Percentiles rank a stretch among this genome's conserved stretches.
These are phyloP conservation scores for Rhododendron ovatum DNA, from an alignment of 148 eudicot species.

Conservation along the genomic window DNA sequence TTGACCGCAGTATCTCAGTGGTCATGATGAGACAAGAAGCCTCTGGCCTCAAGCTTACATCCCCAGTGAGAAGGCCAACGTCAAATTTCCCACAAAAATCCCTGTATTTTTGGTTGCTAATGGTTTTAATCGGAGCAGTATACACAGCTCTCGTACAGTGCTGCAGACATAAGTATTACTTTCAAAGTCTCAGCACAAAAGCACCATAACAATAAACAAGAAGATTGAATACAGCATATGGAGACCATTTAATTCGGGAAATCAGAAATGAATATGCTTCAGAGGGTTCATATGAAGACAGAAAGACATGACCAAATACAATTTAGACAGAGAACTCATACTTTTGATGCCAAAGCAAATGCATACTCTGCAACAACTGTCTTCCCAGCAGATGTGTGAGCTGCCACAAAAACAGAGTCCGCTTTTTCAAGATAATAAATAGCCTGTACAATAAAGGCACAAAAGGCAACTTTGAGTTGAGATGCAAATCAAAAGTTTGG, in stretches of 20 bases:
- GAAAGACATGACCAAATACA: conserved; percentile 1
- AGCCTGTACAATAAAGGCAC: conserved; percentile 51
- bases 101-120: conserved; percentile 98
- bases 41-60: conserved; percentile 94
- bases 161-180: conserved; percentile 34
- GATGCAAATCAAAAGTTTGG: neutral
- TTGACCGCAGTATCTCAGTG: conserved; percentile 94
- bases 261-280: conserved; percentile 1
- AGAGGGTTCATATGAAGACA: neutral
- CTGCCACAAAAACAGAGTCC: conserved; percentile 97
- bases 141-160: conserved; percentile 95
- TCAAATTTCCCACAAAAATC: conserved; percentile 95
- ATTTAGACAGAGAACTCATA: conserved; percentile 25
- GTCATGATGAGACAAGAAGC: conserved; percentile 99
- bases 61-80: conserved; percentile 97
- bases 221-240: neutral
- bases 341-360: conserved; percentile 95
- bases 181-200: conserved; percentile 4
- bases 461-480: neutral
- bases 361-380: conserved; percentile 99
- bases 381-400: conserved; percentile 99
- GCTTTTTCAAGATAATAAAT: conserved; percentile 91
- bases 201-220: neutral
- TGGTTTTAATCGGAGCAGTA: conserved; percentile 97
- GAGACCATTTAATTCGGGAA: neutral